Conservation (phyloP, 2,329 filamentous ascomycete genomes). For the Apiospora aurea region DNA sequence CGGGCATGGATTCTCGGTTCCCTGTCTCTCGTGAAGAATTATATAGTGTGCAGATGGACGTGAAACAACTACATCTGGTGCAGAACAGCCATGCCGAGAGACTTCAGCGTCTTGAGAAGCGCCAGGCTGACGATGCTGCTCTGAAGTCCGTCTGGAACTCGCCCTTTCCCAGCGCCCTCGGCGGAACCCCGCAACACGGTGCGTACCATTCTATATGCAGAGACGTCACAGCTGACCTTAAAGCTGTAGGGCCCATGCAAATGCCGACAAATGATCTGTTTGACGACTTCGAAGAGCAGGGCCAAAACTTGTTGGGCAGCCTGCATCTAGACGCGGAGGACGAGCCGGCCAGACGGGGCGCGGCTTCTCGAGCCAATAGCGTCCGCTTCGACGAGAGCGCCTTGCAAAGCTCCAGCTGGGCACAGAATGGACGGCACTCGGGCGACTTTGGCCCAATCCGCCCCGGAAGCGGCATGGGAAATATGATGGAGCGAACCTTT, state of each 20-base stretch:
- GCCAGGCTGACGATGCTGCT: slow-evolving; percentile 71
- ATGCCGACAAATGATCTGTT: slow-evolving; percentile 86
- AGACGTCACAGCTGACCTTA: slow-evolving; percentile 33
- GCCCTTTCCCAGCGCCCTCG: slow-evolving; percentile 85
- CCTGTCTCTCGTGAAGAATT: slow-evolving; percentile 68
- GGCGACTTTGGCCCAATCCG: slow-evolving; percentile 81
- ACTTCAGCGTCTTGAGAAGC: slow-evolving; percentile 68
- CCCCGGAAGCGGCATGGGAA: slow-evolving; percentile 80
- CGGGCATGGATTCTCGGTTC: slow-evolving; percentile 71
- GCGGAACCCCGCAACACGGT: slow-evolving; percentile 89
- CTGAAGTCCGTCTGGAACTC: slow-evolving; percentile 92
- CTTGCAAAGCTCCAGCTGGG: slow-evolving; percentile 85
- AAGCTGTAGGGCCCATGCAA: slow-evolving; percentile 72
- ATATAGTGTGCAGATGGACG: slow-evolving; percentile 73
- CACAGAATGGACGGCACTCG: slow-evolving; percentile 81
- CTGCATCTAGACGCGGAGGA: slow-evolving; percentile 89
- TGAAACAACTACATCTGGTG: slow-evolving; percentile 71
- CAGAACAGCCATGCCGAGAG: slow-evolving; percentile 69
- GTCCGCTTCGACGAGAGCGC: slow-evolving; percentile 98
- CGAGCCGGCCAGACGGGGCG: slow-evolving; percentile 82
- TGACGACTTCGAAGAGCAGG: slow-evolving; percentile 88
- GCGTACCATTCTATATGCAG: slow-evolving; percentile 42
- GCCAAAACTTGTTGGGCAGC: slow-evolving; percentile 79
- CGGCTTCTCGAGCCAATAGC: slow-evolving; percentile 92
- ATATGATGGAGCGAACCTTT: slow-evolving; percentile 86